phyloP scores from a whole-genome alignment of 192 early-diverging fungal genomes.

The Pilaira anomala region DNA sequence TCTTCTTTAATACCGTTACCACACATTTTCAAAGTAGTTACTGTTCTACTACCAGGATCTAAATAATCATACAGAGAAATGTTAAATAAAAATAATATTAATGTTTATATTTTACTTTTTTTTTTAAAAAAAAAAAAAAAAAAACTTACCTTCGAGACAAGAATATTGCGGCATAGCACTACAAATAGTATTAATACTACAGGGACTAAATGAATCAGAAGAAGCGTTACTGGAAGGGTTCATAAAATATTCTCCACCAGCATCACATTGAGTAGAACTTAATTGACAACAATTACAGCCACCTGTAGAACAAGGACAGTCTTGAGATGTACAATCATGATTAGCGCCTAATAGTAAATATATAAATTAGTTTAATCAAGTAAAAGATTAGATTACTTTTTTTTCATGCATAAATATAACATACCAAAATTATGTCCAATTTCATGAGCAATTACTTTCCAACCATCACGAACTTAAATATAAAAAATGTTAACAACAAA shows the following conservation, averaged over 20 bases:
- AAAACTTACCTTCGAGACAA: constrained; percentile 33
- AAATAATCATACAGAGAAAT: constrained; percentile 14
- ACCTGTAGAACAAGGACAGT: constrained; percentile 56
- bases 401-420: neutral
- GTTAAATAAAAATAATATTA: neutral
- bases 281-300: constrained; percentile 65
- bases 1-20: constrained; percentile 91
- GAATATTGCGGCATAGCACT: constrained; percentile 15
- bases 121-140: neutral
- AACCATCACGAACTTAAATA: constrained; percentile 60
- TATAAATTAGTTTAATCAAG: neutral
- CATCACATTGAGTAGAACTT: constrained; percentile 64
- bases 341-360: constrained; percentile 50
- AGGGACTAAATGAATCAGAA: constrained; percentile 66
- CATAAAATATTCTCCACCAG: constrained; percentile 65
- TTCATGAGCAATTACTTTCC: constrained; percentile 96
- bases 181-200: constrained; percentile 59
- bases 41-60: constrained; percentile 38
- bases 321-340: constrained; percentile 79
- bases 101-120: neutral
- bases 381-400: neutral
- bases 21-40: constrained; percentile 70
- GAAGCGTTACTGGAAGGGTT: constrained; percentile 67
- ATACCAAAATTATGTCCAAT: constrained; percentile 76
- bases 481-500: neutral